These are phyloP conservation scores for Plectosphaerella plurivora DNA, from an alignment of 2,329 filamentous ascomycete genomes.

Conservation along the genomic window DNA sequence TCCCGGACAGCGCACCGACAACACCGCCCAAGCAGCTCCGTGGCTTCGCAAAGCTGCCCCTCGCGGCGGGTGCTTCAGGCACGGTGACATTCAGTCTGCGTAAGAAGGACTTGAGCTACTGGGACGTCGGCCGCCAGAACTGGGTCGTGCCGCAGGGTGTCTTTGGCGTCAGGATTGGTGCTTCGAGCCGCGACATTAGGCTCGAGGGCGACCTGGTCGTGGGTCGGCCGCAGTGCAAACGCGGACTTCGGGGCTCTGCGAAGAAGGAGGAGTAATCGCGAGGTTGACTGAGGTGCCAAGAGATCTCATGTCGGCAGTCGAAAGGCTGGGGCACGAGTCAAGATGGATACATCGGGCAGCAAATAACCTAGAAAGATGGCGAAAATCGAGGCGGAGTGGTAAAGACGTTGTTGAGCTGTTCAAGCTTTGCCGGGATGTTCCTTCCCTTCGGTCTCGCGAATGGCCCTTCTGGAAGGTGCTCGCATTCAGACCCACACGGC, in stretches of 20 bases:
- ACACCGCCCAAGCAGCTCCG: constrained; percentile 56
- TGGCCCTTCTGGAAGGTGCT: too few species aligned
- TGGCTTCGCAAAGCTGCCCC: constrained; percentile 58
- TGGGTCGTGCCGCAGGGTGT: constrained; percentile 50
- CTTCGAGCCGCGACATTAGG: constrained; percentile 41
- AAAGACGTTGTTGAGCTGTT: too few species aligned
- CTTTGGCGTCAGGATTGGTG: constrained; percentile 37
- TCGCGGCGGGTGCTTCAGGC: constrained; percentile 42
- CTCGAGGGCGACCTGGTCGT: constrained; percentile 21
- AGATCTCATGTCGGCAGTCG: too few species aligned
- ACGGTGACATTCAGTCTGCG: constrained; percentile 51
- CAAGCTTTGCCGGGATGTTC: too few species aligned
- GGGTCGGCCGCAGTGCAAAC: neutral
- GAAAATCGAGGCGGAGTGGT: too few species aligned
- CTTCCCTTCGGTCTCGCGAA: too few species aligned
- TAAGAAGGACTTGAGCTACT: constrained; percentile 62
- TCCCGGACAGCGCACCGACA: constrained; percentile 31
- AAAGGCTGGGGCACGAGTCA: too few species aligned
- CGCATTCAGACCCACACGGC: too few species aligned
- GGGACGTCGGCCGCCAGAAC: constrained; percentile 55
- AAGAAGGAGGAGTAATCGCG: too few species aligned
- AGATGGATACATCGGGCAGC: too few species aligned
- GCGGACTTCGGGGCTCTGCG: neutral
- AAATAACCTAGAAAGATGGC: too few species aligned
- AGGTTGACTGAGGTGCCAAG: too few species aligned